These are phyloP conservation scores for Pachyrhizus erosus DNA, from an alignment of 306 rosid species.

Conservation along the genomic window DNA sequence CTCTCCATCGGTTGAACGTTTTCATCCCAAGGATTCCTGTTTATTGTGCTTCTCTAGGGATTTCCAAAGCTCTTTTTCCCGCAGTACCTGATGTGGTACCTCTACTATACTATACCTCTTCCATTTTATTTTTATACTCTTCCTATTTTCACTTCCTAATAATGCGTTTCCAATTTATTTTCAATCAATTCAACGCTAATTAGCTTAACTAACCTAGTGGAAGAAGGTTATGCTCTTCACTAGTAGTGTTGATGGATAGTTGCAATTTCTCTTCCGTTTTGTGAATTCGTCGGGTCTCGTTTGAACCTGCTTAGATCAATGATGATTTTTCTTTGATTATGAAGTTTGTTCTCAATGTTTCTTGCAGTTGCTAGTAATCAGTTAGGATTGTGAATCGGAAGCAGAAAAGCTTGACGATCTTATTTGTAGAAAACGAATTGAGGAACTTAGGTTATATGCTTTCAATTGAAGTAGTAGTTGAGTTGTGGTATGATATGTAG, in stretches of 20 bases:
- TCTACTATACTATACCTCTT: no score
- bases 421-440: slow-evolving; percentile 10
- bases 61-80: no score
- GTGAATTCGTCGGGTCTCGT: slow-evolving; percentile 45
- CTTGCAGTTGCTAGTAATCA: background rate
- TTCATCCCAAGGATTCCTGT: no score
- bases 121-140: no score
- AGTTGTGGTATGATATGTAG: slow-evolving; percentile 2
- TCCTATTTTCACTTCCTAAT: no score
- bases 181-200: no score
- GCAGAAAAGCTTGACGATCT: slow-evolving; percentile 44
- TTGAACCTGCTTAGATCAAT: slow-evolving; percentile 55
- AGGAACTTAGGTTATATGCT: slow-evolving; percentile 37
- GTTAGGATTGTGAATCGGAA: slow-evolving; percentile 9
- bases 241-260: slow-evolving; percentile 95
- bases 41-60: no score
- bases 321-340: slow-evolving; percentile 33
- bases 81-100: no score
- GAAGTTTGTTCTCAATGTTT: slow-evolving; percentile 3
- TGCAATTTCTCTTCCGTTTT: slow-evolving; percentile 20
- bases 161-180: no score
- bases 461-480: slow-evolving; percentile 30
- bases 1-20: no score
- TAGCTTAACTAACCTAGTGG: no score
- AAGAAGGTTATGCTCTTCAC: slow-evolving; percentile 91